Evolutionary conservation across 495 filamentous ascomycete genomes (phyloP), one percentile per base, ranked within the genome.

Genomic region (Symbiotaphrina buchneri): DNA sequence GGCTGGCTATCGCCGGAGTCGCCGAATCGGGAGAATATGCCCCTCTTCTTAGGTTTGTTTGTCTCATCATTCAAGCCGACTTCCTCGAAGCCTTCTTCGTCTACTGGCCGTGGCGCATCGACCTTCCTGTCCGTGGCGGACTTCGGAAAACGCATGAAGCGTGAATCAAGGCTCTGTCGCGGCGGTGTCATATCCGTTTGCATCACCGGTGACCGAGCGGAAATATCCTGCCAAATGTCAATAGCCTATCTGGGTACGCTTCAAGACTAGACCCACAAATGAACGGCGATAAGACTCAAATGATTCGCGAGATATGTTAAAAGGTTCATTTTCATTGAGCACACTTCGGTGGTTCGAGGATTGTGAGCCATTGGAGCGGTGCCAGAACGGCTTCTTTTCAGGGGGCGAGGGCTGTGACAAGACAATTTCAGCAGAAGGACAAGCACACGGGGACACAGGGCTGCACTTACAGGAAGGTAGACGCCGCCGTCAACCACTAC

Each of bases 211-310:
- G 81, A 90, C 36, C 75, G 74, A 15, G 85, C 85, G 31, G 74
- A 90, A 30, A 94, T 92, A 46, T 93, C 87, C 85, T 94, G 46
- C 8, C 15, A 15, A 20, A 4, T 24, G n/a, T 39, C 11, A 41
- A 27, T 16, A 31, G 15, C 32, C 19, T n/a, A n/a, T 22, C 21
- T 23, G n/a, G 18, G 19, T 2, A 25, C n/a, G 14, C 19, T 11
- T n/a, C n/a, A 18, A 21, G 28, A 11, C 2, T 16, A 14, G 19
- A 58, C 75, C 33, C 63, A 91, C 84, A 56, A 97, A 97, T 35
- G 87, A 94, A 38, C 87, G 72, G 31, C 87, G 67, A 48, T 97
- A 97, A 18, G 85, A 93, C 48, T 97, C 87, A 49, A 95, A 97
- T 6, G 83, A 93, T 53, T 97, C 87, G 41, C 87, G 71, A 19